These are phyloP conservation scores for Claviceps sp. DNA, from an alignment of 2,329 filamentous ascomycete species.

Conservation along the genomic window DNA sequence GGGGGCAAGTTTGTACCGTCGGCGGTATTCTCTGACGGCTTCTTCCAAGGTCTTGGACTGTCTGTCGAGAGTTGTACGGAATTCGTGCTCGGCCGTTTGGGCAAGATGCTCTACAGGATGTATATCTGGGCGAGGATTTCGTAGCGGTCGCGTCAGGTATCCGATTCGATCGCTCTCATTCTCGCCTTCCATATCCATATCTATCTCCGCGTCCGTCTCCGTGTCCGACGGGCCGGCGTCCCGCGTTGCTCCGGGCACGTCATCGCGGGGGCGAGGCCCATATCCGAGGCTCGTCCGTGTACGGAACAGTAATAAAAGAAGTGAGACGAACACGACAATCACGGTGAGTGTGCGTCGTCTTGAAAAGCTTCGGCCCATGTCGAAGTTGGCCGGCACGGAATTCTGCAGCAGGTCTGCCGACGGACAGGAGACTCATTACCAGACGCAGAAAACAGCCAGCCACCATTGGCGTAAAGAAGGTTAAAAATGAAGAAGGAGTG, in stretches of 20 bases:
- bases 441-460: too few relatives aligned
- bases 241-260: neutral
- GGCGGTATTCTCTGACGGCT: constrained; percentile 70
- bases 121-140: neutral
- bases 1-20: constrained; percentile 68
- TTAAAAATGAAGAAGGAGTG: neutral
- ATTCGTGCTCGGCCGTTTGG: neutral
- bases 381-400: neutral
- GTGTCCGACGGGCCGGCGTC: neutral
- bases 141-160: neutral
- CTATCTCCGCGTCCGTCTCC: neutral
- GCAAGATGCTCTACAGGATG: neutral
- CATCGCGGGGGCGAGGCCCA: neutral
- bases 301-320: neutral
- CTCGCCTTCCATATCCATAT: neutral
- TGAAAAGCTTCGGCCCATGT: neutral
- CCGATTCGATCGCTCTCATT: neutral
- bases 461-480: neutral
- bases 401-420: neutral
- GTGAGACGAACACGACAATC: neutral
- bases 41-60: constrained; percentile 67
- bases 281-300: neutral
- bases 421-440: neutral
- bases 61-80: constrained; percentile 24
- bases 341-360: neutral